These are phyloP conservation scores for Phanerochaete sordida DNA, from an alignment of 768 basidiomycete species.

Conservation along the genomic window DNA sequence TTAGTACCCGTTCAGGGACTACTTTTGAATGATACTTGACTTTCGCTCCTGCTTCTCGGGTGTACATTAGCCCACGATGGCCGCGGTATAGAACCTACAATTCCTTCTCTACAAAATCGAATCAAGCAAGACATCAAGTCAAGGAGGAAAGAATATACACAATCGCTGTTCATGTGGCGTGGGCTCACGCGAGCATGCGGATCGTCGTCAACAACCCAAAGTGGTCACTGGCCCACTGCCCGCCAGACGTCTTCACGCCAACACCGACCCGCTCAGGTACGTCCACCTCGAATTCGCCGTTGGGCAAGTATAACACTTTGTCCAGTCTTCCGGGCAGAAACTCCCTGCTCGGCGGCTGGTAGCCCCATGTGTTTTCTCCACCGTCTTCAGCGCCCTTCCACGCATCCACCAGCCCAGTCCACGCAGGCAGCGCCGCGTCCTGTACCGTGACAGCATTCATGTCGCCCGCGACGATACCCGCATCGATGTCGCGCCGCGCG, in stretches of 20 bases:
- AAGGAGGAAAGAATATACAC: no score
- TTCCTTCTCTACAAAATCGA: no score
- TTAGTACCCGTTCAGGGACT: no score
- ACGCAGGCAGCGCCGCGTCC: slow-evolving; percentile 40
- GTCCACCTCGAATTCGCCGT: slow-evolving; percentile 43
- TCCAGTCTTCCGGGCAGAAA: slow-evolving; percentile 58
- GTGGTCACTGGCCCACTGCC: slow-evolving; percentile 65
- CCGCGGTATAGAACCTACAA: no score
- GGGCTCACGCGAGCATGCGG: slow-evolving; percentile 15
- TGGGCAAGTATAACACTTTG: slow-evolving; percentile 57
- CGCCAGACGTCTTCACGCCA: slow-evolving; percentile 39
- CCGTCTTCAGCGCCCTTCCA: slow-evolving; percentile 47
- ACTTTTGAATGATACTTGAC: no score
- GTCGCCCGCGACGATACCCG: slow-evolving; percentile 66
- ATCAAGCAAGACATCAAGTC: no score
- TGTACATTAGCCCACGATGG: no score
- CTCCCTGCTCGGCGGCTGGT: slow-evolving; percentile 41
- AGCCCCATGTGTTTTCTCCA: slow-evolving; percentile 65
- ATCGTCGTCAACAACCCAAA: slow-evolving; percentile 50
- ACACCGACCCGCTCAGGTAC: slow-evolving; percentile 55
- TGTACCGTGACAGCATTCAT: slow-evolving; percentile 61
- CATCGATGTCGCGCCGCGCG: slow-evolving; percentile 41
- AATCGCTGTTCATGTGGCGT: neutral
- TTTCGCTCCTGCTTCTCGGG: no score
- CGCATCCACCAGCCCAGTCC: slow-evolving; percentile 54